Conservation (phyloP, 176 grass and related monocot genomes). For the Oryza australiensis region DNA sequence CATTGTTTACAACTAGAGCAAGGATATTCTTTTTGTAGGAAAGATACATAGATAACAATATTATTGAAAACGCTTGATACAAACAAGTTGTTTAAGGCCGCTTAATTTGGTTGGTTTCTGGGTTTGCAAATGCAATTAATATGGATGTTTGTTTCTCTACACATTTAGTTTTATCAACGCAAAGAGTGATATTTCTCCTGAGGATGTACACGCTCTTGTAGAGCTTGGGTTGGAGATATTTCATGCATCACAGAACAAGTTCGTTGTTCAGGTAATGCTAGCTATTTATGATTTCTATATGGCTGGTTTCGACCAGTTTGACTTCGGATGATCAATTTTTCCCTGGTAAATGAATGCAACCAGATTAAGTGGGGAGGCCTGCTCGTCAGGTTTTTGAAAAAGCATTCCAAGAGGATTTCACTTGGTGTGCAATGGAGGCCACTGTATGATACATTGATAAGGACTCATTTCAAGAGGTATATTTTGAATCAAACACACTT, state of each 20-base stretch:
- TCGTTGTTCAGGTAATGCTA: conserved; percentile 80
- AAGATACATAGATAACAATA: neutral
- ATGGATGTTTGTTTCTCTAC: conserved; percentile 22
- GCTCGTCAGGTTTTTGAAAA: conserved; percentile 73
- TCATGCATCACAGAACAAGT: conserved; percentile 79
- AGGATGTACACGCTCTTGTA: conserved; percentile 66
- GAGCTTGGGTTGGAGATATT: conserved; percentile 87
- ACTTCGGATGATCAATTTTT: conserved; percentile 23
- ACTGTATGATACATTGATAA: conserved; percentile 84
- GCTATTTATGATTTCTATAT: conserved; percentile 18
- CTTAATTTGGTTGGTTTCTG: conserved; percentile 8
- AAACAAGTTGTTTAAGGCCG: neutral
- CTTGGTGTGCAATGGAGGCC: conserved; percentile 82
- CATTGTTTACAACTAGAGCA: neutral
- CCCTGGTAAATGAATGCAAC: conserved; percentile 41
- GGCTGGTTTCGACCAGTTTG: conserved; percentile 18
- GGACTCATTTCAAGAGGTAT: conserved; percentile 94
- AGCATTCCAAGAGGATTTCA: conserved; percentile 70
- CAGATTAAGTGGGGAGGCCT: conserved; percentile 93
- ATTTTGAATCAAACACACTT: conserved; percentile 2
- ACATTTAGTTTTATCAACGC: conserved; percentile 80
- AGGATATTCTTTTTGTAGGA: neutral
- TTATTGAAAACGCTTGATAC: neutral
- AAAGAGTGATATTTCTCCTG: conserved; percentile 86
- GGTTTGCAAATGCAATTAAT: conserved; percentile 14